phyloP scores from a whole-genome alignment of 139 green algal genomes.

The Asterochloris erici region DNA sequence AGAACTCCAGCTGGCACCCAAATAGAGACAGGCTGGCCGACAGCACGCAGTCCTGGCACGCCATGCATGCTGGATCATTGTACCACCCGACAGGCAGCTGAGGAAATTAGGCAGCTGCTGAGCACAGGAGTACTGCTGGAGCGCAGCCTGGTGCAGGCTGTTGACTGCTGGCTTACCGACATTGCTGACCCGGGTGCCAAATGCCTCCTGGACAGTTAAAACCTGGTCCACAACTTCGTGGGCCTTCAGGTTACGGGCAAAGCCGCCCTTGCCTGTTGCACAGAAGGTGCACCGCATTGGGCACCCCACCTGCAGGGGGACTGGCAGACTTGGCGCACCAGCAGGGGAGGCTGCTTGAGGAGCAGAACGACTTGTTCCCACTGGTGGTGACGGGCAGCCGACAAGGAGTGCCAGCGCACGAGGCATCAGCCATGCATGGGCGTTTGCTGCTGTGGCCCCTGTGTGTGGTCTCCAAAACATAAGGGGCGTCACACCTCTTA shows the following conservation, averaged over 20 bases:
- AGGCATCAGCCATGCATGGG: neutral
- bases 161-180: slow-evolving; percentile 28
- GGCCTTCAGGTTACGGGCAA: slow-evolving; percentile 86
- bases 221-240: slow-evolving; percentile 94
- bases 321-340: neutral
- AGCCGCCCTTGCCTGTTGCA: slow-evolving; percentile 95
- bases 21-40: no score
- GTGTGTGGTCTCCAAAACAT: no score
- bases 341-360: neutral
- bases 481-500: neutral
- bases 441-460: neutral
- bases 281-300: slow-evolving; percentile 98
- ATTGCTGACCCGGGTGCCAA: slow-evolving; percentile 72
- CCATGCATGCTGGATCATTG: no score
- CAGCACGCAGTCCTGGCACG: no score
- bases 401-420: neutral
- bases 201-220: slow-evolving; percentile 70
- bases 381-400: neutral
- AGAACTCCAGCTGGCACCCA: no score
- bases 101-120: no score
- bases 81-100: no score
- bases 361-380: neutral
- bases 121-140: no score
- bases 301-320: slow-evolving; percentile 80
- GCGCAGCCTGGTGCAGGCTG: no score